Percentiles rank a stretch among this genome's conserved stretches.
Evolutionary conservation across 208 protist species (phyloP).

Genomic region (Giardia duodenalis): DNA sequence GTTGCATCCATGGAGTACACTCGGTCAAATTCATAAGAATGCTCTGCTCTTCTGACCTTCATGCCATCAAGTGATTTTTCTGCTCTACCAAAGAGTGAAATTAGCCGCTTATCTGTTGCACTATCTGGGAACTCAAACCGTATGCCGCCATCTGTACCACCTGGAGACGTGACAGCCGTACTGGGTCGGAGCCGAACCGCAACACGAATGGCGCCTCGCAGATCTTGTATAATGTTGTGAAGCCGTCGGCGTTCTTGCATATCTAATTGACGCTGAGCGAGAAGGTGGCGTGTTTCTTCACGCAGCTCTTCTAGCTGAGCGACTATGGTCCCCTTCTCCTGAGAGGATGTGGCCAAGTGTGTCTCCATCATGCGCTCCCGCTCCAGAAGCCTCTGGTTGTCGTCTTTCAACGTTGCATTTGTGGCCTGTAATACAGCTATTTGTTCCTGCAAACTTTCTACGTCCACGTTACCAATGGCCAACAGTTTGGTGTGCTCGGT

Average conservation of each 20-base stretch:
- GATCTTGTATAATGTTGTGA: slow-evolving; percentile 55
- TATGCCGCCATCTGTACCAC: background rate
- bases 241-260: slow-evolving; percentile 36
- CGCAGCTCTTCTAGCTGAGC: background rate
- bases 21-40: background rate
- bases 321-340: no score
- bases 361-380: no score
- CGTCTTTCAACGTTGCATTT: no score
- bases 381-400: no score
- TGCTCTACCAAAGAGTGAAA: background rate
- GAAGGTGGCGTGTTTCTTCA: background rate
- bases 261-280: background rate
- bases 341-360: no score
- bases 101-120: background rate
- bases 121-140: background rate
- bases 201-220: slow-evolving; percentile 63
- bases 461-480: no score
- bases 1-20: background rate
- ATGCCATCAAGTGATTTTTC: background rate
- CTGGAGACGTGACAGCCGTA: background rate
- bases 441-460: no score
- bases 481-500: no score
- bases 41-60: background rate
- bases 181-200: slow-evolving; percentile 56
- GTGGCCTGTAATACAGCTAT: no score